phyloP scores from a whole-genome alignment of 805 yeast genomes.

The Nakazawaea ernobii region DNA sequence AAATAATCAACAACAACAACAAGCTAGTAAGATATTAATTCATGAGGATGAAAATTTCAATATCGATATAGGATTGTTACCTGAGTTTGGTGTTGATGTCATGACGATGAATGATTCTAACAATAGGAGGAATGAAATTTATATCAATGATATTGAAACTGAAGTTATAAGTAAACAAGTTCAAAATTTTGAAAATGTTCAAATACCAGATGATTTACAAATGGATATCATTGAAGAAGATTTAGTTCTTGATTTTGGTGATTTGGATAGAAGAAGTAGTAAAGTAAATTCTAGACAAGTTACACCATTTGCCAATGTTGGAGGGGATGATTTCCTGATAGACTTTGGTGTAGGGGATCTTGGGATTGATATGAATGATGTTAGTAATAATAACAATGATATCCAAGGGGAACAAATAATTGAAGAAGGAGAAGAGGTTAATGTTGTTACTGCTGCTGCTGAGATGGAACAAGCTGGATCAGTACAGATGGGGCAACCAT shows the following conservation, averaged over 20 bases:
- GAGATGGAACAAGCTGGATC: too few relatives aligned
- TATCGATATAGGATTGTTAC: conserved; percentile 25
- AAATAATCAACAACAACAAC: not conserved
- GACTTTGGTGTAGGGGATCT: conserved; percentile 2
- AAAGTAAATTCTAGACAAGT: not conserved
- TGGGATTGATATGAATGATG: not conserved
- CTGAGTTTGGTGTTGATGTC: conserved; percentile 8
- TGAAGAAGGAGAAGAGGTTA: too few relatives aligned
- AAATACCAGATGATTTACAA: not conserved
- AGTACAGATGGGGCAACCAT: too few relatives aligned
- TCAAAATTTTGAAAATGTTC: not conserved
- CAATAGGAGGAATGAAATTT: not conserved
- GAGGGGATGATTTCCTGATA: not conserved
- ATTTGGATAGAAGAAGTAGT: conserved; percentile 1
- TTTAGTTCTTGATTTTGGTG: conserved; percentile 1
- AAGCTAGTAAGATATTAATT: conserved; percentile 13
- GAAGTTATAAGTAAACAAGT: not conserved
- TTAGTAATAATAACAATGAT: not conserved
- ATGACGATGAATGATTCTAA: not conserved
- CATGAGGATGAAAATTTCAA: conserved; percentile 34
- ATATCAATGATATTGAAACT: conserved; percentile 10
- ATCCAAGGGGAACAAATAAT: too few relatives aligned
- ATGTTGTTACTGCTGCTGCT: too few relatives aligned
- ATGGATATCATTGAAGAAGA: not conserved
- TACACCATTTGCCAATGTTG: not conserved